phyloP scores from a whole-genome alignment of 192 early-diverging fungal genomes.

The Helicostylum pulchrum region DNA sequence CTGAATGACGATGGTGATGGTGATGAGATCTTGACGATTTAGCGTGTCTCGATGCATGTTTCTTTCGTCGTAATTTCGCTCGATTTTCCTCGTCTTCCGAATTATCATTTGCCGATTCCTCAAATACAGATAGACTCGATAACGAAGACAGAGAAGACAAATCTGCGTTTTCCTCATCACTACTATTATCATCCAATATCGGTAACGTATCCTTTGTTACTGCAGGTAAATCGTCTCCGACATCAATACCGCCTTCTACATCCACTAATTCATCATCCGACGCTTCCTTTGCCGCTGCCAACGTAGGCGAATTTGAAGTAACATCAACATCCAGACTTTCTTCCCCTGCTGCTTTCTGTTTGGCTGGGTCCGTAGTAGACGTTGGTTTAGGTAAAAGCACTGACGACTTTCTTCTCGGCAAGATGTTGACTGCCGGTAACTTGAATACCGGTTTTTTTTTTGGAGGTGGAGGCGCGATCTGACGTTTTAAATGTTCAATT shows the following conservation, averaged over 20 bases:
- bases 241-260: constrained; percentile 25
- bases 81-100: constrained; percentile 2
- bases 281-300: not conserved
- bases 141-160: constrained; percentile 12
- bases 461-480: not conserved
- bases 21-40: not conserved
- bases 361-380: no score
- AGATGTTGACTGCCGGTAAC: not conserved
- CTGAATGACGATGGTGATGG: not conserved
- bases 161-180: constrained; percentile 4
- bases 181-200: not conserved
- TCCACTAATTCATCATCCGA: constrained; percentile 15
- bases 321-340: constrained; percentile 26
- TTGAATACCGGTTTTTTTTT: not conserved
- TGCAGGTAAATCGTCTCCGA: constrained; percentile 26
- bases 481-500: constrained; percentile 38
- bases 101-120: not conserved
- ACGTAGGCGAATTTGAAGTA: constrained; percentile 23
- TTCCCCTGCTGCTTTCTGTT: no score
- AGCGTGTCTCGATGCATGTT: not conserved
- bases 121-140: constrained; percentile 12
- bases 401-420: constrained; percentile 1
- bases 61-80: not conserved
- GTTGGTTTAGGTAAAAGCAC: not conserved
- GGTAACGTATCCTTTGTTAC: constrained; percentile 11